A percentile compares a stretch with the other conserved stretches of the same genome.
These are phyloP conservation scores for Solanum boliviense DNA, from an alignment of 257 asterid species.

Conservation along the genomic window DNA sequence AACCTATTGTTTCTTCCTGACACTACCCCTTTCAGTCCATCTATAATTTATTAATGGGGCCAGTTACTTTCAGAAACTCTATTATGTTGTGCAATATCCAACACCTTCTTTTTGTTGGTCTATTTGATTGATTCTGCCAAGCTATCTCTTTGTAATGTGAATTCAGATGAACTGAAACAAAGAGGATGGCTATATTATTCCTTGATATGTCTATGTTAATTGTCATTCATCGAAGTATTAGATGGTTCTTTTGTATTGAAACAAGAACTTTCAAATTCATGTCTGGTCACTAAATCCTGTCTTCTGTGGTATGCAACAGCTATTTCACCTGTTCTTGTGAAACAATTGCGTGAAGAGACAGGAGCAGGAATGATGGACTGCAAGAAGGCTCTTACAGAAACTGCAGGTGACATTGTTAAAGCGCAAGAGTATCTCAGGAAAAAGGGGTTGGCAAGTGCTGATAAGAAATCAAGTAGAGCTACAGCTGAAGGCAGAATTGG, in stretches of 20 bases:
- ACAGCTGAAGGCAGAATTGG: conserved; percentile 98
- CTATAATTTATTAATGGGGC: not conserved
- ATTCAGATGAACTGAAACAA: not conserved
- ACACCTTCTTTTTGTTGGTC: not conserved
- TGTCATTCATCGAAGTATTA: not conserved
- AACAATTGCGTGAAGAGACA: conserved; percentile 88
- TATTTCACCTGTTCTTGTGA: conserved; percentile 84
- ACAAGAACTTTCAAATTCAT: not conserved
- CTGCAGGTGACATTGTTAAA: conserved; percentile 66
- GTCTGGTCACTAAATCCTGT: not conserved
- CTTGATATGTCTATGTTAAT: not conserved
- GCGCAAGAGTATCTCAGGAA: conserved; percentile 87
- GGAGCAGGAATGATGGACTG: conserved; percentile 99
- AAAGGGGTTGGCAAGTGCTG: conserved; percentile 93
- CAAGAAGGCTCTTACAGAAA: conserved; percentile 77
- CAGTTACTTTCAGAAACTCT: not conserved
- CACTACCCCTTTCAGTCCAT: not conserved
- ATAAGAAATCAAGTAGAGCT: conserved; percentile 76
- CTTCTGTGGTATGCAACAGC: conserved; percentile 30
- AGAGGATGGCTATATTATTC: not conserved
- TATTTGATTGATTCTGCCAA: not conserved
- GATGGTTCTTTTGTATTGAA: not conserved
- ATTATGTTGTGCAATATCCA: not conserved
- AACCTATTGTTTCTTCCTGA: not conserved
- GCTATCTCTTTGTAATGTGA: not conserved